Conservation (phyloP, 352 stramenopile species). For the Elongisporangium senticosum region DNA sequence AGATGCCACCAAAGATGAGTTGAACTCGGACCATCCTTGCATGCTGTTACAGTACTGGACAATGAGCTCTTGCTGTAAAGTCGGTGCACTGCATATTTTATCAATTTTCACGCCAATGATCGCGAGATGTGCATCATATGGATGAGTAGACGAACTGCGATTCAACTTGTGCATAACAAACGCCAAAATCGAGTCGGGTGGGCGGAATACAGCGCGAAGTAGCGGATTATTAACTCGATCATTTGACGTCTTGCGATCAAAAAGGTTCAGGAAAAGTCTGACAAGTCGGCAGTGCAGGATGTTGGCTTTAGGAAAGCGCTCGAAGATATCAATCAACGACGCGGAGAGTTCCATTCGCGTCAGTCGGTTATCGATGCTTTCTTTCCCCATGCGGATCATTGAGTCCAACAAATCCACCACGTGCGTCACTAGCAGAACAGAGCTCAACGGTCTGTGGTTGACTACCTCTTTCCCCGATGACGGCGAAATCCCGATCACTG, state of each 20-base stretch:
- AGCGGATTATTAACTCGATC: constrained; percentile 73
- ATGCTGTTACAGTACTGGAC: constrained; percentile 64
- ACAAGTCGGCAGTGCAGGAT: constrained; percentile 69
- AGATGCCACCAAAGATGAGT: constrained; percentile 53
- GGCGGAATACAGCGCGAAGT: constrained; percentile 62
- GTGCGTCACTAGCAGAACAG: constrained; percentile 55
- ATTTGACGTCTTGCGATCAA: constrained; percentile 56
- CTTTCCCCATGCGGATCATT: constrained; percentile 57
- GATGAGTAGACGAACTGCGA: constrained; percentile 35
- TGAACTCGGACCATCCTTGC: constrained; percentile 59
- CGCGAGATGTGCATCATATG: constrained; percentile 65
- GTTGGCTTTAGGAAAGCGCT: constrained; percentile 65
- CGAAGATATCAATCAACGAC: constrained; percentile 64
- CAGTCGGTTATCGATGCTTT: constrained; percentile 47
- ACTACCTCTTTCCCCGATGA: constrained; percentile 44
- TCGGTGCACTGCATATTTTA: constrained; percentile 69
- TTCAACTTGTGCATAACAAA: constrained; percentile 69
- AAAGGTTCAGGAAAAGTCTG: constrained; percentile 60
- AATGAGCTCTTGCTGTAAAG: constrained; percentile 72
- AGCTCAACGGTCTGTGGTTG: constrained; percentile 58
- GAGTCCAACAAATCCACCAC: constrained; percentile 61
- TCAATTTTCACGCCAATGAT: constrained; percentile 79
- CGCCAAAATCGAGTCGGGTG: constrained; percentile 53
- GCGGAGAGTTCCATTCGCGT: constrained; percentile 47
- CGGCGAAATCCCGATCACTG: constrained; percentile 19